Percentiles rank a stretch among this genome's conserved stretches.
These are phyloP conservation scores for Puya raimondii DNA, from an alignment of 176 grass and related monocot species.

Conservation along the genomic window DNA sequence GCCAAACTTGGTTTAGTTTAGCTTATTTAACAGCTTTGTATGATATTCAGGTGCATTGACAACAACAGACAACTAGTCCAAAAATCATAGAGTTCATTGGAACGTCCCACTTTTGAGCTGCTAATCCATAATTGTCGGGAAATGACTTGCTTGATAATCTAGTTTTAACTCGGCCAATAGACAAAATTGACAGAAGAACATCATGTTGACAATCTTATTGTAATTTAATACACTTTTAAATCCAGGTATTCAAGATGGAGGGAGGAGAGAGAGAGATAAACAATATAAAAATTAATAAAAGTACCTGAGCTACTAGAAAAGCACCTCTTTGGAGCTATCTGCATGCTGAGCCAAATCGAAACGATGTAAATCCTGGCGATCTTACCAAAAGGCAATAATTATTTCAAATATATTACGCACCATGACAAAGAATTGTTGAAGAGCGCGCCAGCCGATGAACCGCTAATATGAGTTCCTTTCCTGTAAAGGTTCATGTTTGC, in stretches of 20 bases:
- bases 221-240: not conserved
- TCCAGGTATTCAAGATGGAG: not conserved
- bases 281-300: conserved; percentile 10
- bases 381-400: not conserved
- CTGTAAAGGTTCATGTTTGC: conserved; percentile 21
- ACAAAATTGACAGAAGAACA: not conserved
- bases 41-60: no score
- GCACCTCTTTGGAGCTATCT: conserved; percentile 29
- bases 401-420: not conserved
- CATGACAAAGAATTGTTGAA: conserved; percentile 23
- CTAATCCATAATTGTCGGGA: no score
- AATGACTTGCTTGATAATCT: no score
- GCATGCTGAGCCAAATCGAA: conserved; percentile 20
- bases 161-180: not conserved
- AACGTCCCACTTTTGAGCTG: no score
- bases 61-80: no score
- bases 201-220: not conserved
- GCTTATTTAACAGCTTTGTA: no score
- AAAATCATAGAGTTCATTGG: no score
- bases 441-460: conserved; percentile 21
- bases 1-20: no score
- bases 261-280: not conserved
- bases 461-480: conserved; percentile 7
- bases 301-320: conserved; percentile 74
- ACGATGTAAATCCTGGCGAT: no score